Evolutionary conservation across 2,329 filamentous ascomycete genomes (phyloP).

Genomic region (Arthrobotrys megalospora): DNA sequence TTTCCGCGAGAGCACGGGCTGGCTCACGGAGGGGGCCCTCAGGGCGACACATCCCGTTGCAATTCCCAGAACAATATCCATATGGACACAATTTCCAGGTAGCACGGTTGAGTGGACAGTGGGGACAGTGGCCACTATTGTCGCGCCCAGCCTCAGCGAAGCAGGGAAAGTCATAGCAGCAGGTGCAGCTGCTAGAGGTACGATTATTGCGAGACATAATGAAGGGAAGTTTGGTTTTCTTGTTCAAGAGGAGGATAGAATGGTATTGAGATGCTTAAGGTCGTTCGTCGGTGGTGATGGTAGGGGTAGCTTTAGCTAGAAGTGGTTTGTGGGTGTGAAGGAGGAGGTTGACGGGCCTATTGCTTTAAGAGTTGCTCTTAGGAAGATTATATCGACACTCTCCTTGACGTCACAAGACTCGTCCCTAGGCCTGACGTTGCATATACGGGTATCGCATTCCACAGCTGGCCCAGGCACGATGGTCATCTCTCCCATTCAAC

Average conservation of each 20-base stretch:
- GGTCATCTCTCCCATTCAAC: too few species aligned
- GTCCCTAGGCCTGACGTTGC: too few species aligned
- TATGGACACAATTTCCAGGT: neutral
- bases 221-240: neutral
- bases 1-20: neutral
- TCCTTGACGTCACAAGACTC: too few species aligned
- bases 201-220: neutral
- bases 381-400: too few species aligned
- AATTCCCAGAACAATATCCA: neutral
- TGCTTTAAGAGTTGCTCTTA: too few species aligned
- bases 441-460: too few species aligned
- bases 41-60: slow-evolving; percentile 8
- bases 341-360: neutral
- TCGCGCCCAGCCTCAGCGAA: neutral
- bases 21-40: neutral
- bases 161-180: neutral
- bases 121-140: neutral
- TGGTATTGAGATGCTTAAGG: neutral
- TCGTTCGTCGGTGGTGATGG: too few species aligned
- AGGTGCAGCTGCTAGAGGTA: neutral
- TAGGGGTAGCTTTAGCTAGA: neutral
- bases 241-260: neutral
- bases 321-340: neutral
- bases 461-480: too few species aligned
- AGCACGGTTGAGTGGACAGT: neutral